Percentiles rank a stretch among this genome's conserved stretches.
These are phyloP conservation scores for Paraurostyla sp. DNA, from an alignment of 73 alveolate species.

Conservation along the genomic window DNA sequence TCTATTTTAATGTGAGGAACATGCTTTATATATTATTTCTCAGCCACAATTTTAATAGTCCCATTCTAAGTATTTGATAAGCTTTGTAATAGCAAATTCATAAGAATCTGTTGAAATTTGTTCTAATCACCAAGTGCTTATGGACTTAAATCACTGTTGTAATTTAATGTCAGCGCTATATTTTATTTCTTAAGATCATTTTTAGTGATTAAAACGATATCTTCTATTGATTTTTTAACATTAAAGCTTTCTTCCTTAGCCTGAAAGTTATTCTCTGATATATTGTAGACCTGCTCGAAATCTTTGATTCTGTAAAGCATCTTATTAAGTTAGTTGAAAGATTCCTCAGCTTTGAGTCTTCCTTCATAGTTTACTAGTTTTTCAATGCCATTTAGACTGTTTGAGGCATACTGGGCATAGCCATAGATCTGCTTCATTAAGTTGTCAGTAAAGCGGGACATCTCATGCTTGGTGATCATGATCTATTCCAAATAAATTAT, in stretches of 20 bases:
- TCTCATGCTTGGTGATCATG: slow-evolving; percentile 20
- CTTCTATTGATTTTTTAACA: slow-evolving; percentile 30
- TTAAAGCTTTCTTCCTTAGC: background rate
- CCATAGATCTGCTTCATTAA: slow-evolving; percentile 26
- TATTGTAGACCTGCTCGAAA: slow-evolving; percentile 32
- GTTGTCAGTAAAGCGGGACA: slow-evolving; percentile 36
- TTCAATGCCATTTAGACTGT: background rate
- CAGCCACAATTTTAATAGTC: background rate
- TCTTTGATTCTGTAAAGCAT: slow-evolving; percentile 53
- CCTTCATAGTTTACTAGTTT: background rate
- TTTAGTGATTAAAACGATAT: slow-evolving; percentile 8
- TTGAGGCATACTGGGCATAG: slow-evolving; percentile 11
- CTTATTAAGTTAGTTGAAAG: slow-evolving; percentile 20
- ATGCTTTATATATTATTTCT: background rate
- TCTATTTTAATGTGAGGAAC: slow-evolving; percentile 19
- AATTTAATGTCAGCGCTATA: background rate
- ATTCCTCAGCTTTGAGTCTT: background rate
- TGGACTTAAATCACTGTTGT: background rate
- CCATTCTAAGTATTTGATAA: slow-evolving; percentile 43
- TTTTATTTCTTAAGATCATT: slow-evolving; percentile 18
- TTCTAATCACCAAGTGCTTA: background rate
- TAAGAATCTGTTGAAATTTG: slow-evolving; percentile 22
- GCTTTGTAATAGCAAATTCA: slow-evolving; percentile 23
- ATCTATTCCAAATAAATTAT: slow-evolving; percentile 12
- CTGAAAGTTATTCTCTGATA: slow-evolving; percentile 14